Evolutionary conservation across 495 filamentous ascomycete species (phyloP).

Genomic region (Neurospora sp.): DNA sequence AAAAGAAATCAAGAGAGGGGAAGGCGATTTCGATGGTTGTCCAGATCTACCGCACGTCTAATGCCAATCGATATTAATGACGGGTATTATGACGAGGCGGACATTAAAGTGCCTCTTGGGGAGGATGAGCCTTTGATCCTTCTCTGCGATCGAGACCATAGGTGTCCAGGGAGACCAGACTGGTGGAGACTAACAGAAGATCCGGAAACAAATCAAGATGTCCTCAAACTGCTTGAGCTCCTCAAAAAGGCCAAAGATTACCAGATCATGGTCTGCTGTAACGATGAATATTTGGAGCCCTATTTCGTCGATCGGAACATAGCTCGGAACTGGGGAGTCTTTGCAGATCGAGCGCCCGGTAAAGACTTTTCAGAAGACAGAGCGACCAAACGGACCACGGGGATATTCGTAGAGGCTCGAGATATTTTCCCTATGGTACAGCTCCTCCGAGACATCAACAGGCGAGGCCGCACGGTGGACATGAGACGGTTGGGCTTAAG

Average conservation of each 20-base stretch:
- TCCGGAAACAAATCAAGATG: too few species aligned
- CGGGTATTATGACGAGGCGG: too few species aligned
- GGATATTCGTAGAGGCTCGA: not conserved
- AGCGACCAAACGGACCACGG: not conserved
- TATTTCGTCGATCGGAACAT: not conserved
- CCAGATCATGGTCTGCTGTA: not conserved
- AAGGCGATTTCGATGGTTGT: not conserved
- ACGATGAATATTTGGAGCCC: too few species aligned
- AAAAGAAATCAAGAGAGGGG: not conserved
- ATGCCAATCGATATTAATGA: accelerated
- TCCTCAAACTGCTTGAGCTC: not conserved
- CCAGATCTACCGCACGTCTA: not conserved
- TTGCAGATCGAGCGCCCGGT: not conserved
- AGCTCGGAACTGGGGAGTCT: not conserved
- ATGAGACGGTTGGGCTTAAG: not conserved
- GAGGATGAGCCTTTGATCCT: not conserved
- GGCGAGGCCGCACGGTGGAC: not conserved
- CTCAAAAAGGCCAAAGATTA: not conserved
- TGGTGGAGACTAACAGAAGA: too few species aligned
- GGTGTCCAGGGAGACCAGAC: too few species aligned
- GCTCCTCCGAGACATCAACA: not conserved
- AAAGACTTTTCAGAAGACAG: not conserved
- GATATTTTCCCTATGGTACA: not conserved
- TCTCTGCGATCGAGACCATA: too few species aligned
- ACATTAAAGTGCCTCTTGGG: not conserved